Evolutionary conservation across 2,329 filamentous ascomycete species (phyloP).

Genomic region (Balansia obtecta): DNA sequence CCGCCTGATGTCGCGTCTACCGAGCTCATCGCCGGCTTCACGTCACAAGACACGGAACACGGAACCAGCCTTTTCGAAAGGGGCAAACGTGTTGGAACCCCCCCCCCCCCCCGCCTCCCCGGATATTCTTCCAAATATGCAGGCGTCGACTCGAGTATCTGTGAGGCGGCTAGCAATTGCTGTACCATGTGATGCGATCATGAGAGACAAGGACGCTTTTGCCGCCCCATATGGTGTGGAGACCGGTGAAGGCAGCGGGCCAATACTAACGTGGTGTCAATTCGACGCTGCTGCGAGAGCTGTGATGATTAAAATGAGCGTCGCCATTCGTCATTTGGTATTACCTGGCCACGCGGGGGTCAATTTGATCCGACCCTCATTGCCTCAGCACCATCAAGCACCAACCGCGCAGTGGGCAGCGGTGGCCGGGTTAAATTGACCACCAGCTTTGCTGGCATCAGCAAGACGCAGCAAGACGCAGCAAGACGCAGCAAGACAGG

Average conservation of each 20-base stretch:
- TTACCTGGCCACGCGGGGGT: too few relatives aligned
- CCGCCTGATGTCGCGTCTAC: neutral
- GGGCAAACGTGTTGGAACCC: neutral
- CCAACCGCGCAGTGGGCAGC: too few relatives aligned
- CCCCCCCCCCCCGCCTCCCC: neutral
- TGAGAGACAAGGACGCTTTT: constrained; percentile 5
- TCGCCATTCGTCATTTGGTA: neutral
- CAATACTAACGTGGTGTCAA: constrained; percentile 6
- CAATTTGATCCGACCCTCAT: too few relatives aligned
- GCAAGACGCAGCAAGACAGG: too few relatives aligned
- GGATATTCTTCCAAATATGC: neutral
- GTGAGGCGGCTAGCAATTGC: neutral
- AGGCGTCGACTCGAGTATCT: constrained; percentile 1
- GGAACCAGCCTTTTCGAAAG: neutral
- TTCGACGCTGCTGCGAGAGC: constrained; percentile 1
- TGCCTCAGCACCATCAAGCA: too few relatives aligned
- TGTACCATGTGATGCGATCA: constrained; percentile 6
- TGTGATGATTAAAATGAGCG: neutral
- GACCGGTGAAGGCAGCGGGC: constrained; percentile 12
- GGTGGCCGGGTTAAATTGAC: too few relatives aligned
- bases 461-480: too few relatives aligned
- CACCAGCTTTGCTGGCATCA: neutral
- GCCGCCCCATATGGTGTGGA: constrained; percentile 7
- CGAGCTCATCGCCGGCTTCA: neutral
- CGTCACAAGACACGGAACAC: neutral